Evolutionary conservation across 2,329 filamentous ascomycete genomes (phyloP), one percentile per base, ranked within the genome.

Genomic region (Metarhizium rileyi): DNA sequence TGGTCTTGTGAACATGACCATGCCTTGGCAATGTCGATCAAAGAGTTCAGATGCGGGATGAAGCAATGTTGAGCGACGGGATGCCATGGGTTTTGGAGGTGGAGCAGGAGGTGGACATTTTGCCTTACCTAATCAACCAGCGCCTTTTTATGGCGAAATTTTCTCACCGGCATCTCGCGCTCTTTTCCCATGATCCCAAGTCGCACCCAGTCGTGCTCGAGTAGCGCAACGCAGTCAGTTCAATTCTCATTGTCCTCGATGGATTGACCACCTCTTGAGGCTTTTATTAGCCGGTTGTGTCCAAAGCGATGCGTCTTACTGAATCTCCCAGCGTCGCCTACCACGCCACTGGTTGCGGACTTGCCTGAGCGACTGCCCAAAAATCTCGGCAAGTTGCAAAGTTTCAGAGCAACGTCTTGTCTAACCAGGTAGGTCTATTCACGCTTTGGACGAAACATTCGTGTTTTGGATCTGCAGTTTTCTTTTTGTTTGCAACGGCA

Each of bases 401-500:
- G 23, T 30, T 48, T 40, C 22, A 20, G 20, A 38, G 30, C 23
- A 16, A 44, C n/a, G 38, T 38, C 18, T 12, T 36, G 47, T 25
- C 42, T 28, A 3, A 45, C 20, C 23, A 27, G n/a, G 36, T 26
- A 27, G 30, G 43, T 38, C 23, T 36, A 18, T 40, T n/a, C 30
- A 42, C n/a, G 36, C 14, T 27, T 27, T 28, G 20, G 25, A 47
- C 23, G 20, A 46, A 33, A 8, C n/a, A 20, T 18, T 8, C 14
- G 9, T 16, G 26, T 36, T 30, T 22, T 33, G 28, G 6, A 5
- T 14, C 12, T n/a, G 6, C 16, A 22, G 20, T 18, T 28, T 28
- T 40, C n/a, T 43, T 12, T 35, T 45, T 22, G 53, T 45, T 52
- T 51, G 50, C 50, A 53, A 72, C 64, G 75, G 75, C 75, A 78